Percentiles rank a stretch among this genome's conserved stretches.
Conservation (phyloP, 768 basidiomycete genomes). For the Russula foetens region DNA sequence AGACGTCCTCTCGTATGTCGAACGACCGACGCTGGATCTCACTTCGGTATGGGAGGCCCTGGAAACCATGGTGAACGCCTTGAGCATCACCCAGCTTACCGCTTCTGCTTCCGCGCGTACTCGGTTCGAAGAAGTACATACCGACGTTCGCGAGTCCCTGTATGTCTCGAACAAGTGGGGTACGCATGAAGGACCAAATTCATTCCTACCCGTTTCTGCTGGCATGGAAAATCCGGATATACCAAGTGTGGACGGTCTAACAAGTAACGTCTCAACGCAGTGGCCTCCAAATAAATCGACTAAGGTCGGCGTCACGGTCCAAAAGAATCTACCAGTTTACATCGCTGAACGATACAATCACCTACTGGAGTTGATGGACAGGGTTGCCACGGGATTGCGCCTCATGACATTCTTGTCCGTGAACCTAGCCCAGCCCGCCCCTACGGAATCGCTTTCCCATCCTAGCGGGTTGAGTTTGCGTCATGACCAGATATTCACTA, state of each 20-base stretch:
- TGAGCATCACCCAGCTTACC: background rate
- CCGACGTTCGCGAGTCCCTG: background rate
- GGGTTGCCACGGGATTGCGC: background rate
- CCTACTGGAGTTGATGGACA: background rate
- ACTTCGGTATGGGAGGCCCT: background rate
- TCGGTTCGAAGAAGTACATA: slow-evolving; percentile 1
- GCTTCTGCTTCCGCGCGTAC: background rate
- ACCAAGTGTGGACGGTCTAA: background rate
- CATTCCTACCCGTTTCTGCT: background rate
- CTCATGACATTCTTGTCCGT: background rate
- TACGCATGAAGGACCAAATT: background rate
- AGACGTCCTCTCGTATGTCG: background rate
- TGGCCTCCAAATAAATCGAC: background rate
- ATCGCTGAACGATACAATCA: background rate
- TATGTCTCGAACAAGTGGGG: background rate
- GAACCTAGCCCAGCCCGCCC: background rate
- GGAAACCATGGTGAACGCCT: background rate
- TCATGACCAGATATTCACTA: background rate
- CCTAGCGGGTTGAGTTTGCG: background rate
- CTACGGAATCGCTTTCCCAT: background rate
- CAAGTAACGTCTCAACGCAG: background rate
- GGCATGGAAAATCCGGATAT: background rate
- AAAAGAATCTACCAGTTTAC: background rate
- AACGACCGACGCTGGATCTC: background rate
- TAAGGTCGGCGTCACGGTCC: background rate